These are phyloP conservation scores for Exophiala phaeomuriformis DNA, from an alignment of 2,329 filamentous ascomycete genomes.

Conservation along the genomic window DNA sequence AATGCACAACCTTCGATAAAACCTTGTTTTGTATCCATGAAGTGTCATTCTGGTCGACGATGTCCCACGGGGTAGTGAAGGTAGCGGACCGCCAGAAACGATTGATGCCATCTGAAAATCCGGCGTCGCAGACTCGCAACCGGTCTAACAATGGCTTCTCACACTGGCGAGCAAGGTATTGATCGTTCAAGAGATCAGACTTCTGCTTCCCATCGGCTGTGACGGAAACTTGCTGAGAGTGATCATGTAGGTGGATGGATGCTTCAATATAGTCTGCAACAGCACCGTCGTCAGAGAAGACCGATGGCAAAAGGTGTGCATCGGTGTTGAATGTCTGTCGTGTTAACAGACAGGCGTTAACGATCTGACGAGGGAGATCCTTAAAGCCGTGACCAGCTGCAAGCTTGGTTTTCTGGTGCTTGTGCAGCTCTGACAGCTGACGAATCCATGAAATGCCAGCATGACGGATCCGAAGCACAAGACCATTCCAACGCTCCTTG, in stretches of 20 bases:
- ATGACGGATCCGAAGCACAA: constrained; percentile 37
- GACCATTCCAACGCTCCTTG: constrained; percentile 24
- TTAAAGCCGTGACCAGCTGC: constrained; percentile 28
- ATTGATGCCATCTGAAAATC: constrained; percentile 8
- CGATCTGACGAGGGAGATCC: constrained; percentile 34
- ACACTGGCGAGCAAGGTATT: constrained; percentile 1
- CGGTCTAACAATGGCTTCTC: constrained; percentile 9
- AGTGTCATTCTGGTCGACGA: background rate
- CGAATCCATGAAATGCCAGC: constrained; percentile 23
- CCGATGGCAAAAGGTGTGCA: background rate
- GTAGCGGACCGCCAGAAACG: constrained; percentile 20
- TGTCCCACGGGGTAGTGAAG: constrained; percentile 18
- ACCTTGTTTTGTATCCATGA: constrained; percentile 9
- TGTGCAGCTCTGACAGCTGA: constrained; percentile 6
- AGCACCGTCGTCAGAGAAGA: constrained; percentile 13
- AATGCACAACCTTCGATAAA: constrained; percentile 23
- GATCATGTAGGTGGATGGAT: constrained; percentile 18
- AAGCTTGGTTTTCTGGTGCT: constrained; percentile 25
- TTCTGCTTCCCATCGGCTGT: background rate
- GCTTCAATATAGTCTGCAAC: constrained; percentile 15
- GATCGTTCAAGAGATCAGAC: constrained; percentile 16
- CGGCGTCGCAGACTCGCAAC: constrained; percentile 27
- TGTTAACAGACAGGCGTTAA: constrained; percentile 35
- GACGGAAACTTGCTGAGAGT: background rate
- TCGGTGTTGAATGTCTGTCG: constrained; percentile 28